These are phyloP conservation scores for Pseudocercospora fijiensis DNA, from an alignment of 2,329 filamentous ascomycete species.

Conservation along the genomic window DNA sequence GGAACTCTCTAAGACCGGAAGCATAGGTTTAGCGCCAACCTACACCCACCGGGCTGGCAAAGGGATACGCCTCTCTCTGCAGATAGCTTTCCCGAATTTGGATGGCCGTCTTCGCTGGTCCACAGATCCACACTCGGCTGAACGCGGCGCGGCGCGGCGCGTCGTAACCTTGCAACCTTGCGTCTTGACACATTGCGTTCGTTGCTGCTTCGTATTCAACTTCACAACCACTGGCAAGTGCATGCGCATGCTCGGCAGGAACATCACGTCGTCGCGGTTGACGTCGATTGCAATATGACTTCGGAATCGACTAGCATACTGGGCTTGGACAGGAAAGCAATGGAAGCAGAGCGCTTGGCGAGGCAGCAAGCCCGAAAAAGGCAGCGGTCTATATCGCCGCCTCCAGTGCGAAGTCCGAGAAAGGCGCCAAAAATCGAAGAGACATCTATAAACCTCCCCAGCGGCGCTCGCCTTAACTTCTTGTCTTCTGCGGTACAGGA, in stretches of 20 bases:
- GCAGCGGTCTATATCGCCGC: conserved; percentile 48
- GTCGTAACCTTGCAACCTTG: neutral
- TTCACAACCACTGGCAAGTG: neutral
- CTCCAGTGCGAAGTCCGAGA: conserved; percentile 27
- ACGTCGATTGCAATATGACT: conserved; percentile 10
- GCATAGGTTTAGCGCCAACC: too few species aligned
- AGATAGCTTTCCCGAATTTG: too few species aligned
- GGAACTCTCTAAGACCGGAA: too few species aligned
- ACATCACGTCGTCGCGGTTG: neutral
- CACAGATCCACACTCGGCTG: too few species aligned
- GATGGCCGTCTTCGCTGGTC: too few species aligned
- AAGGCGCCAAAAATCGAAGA: conserved; percentile 32
- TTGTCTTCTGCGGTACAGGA: conserved; percentile 28
- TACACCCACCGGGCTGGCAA: too few species aligned
- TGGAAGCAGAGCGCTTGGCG: conserved; percentile 81
- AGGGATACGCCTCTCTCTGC: too few species aligned
- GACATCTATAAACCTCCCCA: conserved; percentile 21
- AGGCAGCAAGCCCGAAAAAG: conserved; percentile 63
- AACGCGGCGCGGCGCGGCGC: too few species aligned
- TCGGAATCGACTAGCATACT: conserved; percentile 44
- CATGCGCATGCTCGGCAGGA: too few species aligned
- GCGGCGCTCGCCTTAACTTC: conserved; percentile 30
- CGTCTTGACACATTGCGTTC: neutral
- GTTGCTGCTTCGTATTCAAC: neutral
- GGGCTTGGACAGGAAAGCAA: conserved; percentile 71